Evolutionary conservation across 148 eudicot genomes (phyloP).

Genomic region (Rhododendron williamsianum): DNA sequence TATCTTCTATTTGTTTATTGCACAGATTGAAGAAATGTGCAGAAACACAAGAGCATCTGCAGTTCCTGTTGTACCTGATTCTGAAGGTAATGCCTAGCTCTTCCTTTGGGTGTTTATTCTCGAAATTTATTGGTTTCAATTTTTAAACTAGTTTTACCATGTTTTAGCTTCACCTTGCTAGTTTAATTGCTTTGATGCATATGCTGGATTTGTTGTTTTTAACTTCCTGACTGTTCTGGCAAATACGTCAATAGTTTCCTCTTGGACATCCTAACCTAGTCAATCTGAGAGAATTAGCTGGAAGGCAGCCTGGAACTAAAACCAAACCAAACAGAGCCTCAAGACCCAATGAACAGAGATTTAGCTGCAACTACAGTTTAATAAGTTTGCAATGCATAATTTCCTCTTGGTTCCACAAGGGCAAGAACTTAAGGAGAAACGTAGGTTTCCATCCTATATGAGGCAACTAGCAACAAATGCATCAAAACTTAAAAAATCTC

Average conservation of each 20-base stretch:
- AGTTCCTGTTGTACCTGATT: constrained; percentile 82
- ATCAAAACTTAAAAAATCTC: neutral
- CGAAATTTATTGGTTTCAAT: neutral
- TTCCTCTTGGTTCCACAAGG: neutral
- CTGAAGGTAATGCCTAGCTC: constrained; percentile 55
- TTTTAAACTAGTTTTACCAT: neutral
- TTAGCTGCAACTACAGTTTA: neutral
- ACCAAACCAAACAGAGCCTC: neutral
- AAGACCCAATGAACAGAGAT: neutral
- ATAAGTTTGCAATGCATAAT: neutral
- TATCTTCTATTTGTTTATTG: neutral
- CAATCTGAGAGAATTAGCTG: neutral
- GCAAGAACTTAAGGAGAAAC: neutral
- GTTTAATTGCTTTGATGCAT: neutral
- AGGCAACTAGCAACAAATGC: neutral
- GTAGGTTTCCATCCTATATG: neutral
- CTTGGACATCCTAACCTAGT: neutral
- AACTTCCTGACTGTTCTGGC: neutral
- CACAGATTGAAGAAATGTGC: constrained; percentile 88
- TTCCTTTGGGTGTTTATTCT: neutral
- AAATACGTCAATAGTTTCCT: neutral
- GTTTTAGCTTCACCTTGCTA: constrained; percentile 7
- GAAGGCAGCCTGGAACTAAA: neutral
- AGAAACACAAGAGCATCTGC: constrained; percentile 55
- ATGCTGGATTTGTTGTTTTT: neutral